A percentile compares a stretch with the other conserved stretches of the same genome.
Evolutionary conservation across 495 filamentous ascomycete genomes (phyloP).

Genomic region (Bryoglossum gracile): DNA sequence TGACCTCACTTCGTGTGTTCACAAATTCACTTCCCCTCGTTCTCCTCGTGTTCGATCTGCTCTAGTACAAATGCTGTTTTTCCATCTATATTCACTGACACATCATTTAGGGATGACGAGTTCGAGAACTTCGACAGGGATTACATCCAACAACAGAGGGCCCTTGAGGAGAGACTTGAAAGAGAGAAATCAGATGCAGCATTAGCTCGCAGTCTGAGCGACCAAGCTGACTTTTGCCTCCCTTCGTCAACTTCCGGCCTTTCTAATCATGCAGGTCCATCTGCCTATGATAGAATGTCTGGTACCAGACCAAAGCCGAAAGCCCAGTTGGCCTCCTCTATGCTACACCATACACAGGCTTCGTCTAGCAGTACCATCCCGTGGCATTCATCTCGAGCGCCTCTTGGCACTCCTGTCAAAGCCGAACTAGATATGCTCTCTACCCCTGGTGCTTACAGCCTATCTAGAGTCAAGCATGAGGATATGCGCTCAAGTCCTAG

Average conservation of each 20-base stretch:
- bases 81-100: not conserved
- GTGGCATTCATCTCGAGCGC: no score
- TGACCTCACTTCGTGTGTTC: slow-evolving; percentile 19
- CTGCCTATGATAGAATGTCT: slow-evolving; percentile 18
- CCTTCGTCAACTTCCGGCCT: not conserved
- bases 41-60: not conserved
- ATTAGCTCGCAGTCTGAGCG: slow-evolving; percentile 35
- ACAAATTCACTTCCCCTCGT: slow-evolving; percentile 16
- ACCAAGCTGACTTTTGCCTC: not conserved
- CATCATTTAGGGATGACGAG: slow-evolving; percentile 19
- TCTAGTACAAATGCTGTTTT: no score
- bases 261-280: no score
- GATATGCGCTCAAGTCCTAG: no score
- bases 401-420: slow-evolving; percentile 8
- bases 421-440: not conserved
- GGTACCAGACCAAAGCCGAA: slow-evolving; percentile 6
- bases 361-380: no score
- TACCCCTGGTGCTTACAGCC: slow-evolving; percentile 14
- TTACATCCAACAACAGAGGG: slow-evolving; percentile 31
- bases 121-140: slow-evolving; percentile 8
- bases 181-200: slow-evolving; percentile 42
- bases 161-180: slow-evolving; percentile 28
- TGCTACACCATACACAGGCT: not conserved
- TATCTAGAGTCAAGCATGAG: no score
- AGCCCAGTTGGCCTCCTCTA: no score